Evolutionary conservation across 139 green algal genomes (phyloP), one percentile per base, ranked within the genome.

Genomic region (Closterium sp.): DNA sequence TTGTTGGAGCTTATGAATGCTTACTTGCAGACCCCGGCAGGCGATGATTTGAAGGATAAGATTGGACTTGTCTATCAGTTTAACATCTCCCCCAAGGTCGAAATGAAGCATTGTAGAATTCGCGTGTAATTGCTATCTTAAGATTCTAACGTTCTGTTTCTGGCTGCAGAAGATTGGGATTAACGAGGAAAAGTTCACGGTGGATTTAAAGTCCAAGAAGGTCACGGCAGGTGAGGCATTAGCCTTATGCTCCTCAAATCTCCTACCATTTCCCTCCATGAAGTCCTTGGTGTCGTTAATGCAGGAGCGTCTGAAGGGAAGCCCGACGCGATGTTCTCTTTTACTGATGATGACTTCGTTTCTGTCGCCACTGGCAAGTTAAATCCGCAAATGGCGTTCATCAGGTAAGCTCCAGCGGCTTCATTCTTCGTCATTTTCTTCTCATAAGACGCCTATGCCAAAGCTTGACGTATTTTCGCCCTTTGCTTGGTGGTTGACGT

Each of bases 311-410:
- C 11, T 89, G 62, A 89, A 30, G 92, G 89, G 29, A 95, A 94
- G 21, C 87, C 93, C 0, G 93, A 95, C 50, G 93, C 91, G 11
- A 92, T 92, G 10, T 95, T 95, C 87, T 95, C 93, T 29, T 95
- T 95, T 28, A 86, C 27, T 29, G 93, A 95, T 85, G 34, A 50
- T 42, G 93, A 95, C 79, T 95, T 95, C 30, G 32, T 95, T 31
- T 86, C 90, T 42, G 86, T 95, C n/a, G 86, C 93, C 6, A 88
- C 90, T 70, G 91, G 91, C 31, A 95, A 95, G 93, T 17, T 95
- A 88, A 94, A 94, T 29, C 88, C 93, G 7, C 93, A 95, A 50
- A 95, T 95, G 90, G 93, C 93, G 17, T 95, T 95, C 29, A 92
- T 95, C 30, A 90, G 93, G 93, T 95, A 30, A 28, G 13, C n/a